Conservation (phyloP, 495 filamentous ascomycete genomes). For the Immersiella caudata region DNA sequence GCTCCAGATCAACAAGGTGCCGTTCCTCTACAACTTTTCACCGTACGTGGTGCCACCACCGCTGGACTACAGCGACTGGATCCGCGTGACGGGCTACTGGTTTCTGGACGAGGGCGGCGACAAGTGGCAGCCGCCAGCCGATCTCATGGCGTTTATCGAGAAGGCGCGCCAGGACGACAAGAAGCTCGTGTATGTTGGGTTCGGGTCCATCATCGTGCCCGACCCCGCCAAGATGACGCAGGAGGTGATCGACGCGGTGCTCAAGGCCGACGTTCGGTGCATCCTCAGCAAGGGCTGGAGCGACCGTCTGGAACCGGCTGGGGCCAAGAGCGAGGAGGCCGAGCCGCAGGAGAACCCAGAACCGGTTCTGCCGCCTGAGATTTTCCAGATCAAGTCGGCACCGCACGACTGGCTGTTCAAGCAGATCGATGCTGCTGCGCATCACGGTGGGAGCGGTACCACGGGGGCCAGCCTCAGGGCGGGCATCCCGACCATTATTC, state of each 20-base stretch:
- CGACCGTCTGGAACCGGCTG: slow-evolving; percentile 59
- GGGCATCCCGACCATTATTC: slow-evolving; percentile 91
- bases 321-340: slow-evolving; percentile 48
- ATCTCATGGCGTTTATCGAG: slow-evolving; percentile 77
- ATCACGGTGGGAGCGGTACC: slow-evolving; percentile 94
- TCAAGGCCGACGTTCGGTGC: slow-evolving; percentile 91
- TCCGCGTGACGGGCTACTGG: slow-evolving; percentile 96
- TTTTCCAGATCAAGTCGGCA: slow-evolving; percentile 84
- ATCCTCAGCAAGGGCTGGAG: slow-evolving; percentile 99
- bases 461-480: slow-evolving; percentile 92
- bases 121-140: slow-evolving; percentile 71
- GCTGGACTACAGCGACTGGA: slow-evolving; percentile 96
- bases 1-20: slow-evolving; percentile 92
- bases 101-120: slow-evolving; percentile 82
- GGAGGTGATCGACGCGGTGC: slow-evolving; percentile 85
- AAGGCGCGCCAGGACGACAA: slow-evolving; percentile 78
- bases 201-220: slow-evolving; percentile 93
- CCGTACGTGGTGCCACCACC: slow-evolving; percentile 90
- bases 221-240: slow-evolving; percentile 85
- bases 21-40: slow-evolving; percentile 97
- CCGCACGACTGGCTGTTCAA: slow-evolving; percentile 97
- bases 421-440: slow-evolving; percentile 91
- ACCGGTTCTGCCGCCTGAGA: slow-evolving; percentile 74
- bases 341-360: slow-evolving; percentile 55
- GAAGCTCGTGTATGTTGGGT: slow-evolving; percentile 95